phyloP scores from a whole-genome alignment of 495 filamentous ascomycete species.

The Penicillium goetzii region DNA sequence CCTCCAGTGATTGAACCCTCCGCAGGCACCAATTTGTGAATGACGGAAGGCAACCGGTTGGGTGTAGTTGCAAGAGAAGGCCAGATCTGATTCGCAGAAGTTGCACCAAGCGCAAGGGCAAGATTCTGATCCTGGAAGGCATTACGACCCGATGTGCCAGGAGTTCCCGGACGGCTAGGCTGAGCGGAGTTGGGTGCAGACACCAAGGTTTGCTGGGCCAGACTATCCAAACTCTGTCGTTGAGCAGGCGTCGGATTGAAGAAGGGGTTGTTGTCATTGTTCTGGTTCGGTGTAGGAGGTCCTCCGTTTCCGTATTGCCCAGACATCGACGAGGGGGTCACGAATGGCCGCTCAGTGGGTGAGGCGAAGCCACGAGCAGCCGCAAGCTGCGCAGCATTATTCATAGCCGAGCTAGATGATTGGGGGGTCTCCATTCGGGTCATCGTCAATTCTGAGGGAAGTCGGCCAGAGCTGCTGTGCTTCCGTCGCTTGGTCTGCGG shows the following conservation, averaged over 20 bases:
- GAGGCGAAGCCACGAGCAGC: constrained; percentile 48
- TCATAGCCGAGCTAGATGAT: constrained; percentile 39
- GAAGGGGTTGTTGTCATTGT: constrained; percentile 57
- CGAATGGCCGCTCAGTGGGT: constrained; percentile 50
- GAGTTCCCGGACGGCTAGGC: constrained; percentile 52
- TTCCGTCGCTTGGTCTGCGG: constrained; percentile 74
- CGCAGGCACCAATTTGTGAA: constrained; percentile 76
- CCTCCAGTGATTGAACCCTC: constrained; percentile 83
- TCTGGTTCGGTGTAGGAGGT: constrained; percentile 64
- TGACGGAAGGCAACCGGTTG: constrained; percentile 58
- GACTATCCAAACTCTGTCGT: constrained; percentile 58
- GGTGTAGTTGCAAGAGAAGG: constrained; percentile 45
- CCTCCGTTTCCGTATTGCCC: constrained; percentile 59
- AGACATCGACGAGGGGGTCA: constrained; percentile 50
- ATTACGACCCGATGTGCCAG: constrained; percentile 49
- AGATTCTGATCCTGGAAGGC: constrained; percentile 46
- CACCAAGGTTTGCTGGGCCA: constrained; percentile 60
- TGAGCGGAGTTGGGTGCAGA: constrained; percentile 70
- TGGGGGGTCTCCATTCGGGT: constrained; percentile 68
- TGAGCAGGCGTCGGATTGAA: constrained; percentile 51
- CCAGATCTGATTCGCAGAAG: constrained; percentile 44
- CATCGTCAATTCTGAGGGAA: constrained; percentile 78
- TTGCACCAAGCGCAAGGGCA: constrained; percentile 37
- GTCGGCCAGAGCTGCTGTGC: constrained; percentile 64
- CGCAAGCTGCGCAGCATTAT: constrained; percentile 43